Percentiles rank a stretch among this genome's conserved stretches.
These are phyloP conservation scores for Agaricus subrufescens DNA, from an alignment of 768 basidiomycete genomes.

Conservation along the genomic window DNA sequence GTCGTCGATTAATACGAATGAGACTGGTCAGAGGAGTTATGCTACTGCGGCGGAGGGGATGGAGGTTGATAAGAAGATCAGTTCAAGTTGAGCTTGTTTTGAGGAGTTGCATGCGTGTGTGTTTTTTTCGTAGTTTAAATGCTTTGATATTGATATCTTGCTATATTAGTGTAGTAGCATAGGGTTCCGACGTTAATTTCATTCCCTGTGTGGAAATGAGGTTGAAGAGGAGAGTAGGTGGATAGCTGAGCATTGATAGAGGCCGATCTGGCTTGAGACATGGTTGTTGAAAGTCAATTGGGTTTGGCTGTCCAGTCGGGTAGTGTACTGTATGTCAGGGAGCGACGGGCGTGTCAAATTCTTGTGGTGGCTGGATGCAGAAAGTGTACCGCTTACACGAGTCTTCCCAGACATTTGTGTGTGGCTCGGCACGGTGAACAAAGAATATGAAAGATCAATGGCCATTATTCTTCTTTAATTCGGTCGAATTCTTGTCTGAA, in stretches of 20 bases:
- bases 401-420: background rate
- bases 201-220: no score
- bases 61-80: background rate
- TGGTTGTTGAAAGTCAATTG: no score
- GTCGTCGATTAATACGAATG: constrained; percentile 36
- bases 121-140: background rate
- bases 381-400: no score
- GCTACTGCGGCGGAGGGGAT: constrained; percentile 6
- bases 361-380: no score
- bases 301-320: no score
- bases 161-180: background rate
- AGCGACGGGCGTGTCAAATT: no score
- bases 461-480: background rate
- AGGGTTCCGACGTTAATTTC: no score
- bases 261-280: no score
- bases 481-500: background rate
- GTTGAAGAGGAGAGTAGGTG: no score
- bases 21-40: constrained; percentile 28
- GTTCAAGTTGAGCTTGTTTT: background rate
- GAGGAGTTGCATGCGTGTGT: background rate
- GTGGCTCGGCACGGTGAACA: background rate
- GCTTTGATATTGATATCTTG: constrained; percentile 1
- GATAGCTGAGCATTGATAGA: no score
- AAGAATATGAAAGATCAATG: background rate
- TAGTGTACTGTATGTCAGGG: no score